Percentiles rank a stretch among this genome's conserved stretches.
Conservation (phyloP, 495 filamentous ascomycete genomes). For the Geoglossum glabrum region DNA sequence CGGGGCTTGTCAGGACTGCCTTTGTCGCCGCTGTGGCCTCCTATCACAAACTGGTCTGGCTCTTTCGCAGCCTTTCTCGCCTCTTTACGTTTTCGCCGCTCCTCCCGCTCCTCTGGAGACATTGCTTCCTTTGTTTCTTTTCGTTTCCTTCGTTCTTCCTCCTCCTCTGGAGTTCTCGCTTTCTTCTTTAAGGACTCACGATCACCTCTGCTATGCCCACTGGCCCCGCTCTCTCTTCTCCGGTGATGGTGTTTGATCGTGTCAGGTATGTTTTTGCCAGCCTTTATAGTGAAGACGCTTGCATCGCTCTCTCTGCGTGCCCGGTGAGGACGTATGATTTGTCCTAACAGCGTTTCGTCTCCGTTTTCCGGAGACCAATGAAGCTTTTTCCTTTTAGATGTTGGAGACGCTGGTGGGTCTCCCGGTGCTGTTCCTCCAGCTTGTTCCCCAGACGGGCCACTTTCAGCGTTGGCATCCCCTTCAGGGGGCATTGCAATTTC, state of each 20-base stretch:
- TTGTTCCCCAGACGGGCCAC: neutral
- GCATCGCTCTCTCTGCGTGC: constrained; percentile 1
- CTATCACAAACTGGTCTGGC: neutral
- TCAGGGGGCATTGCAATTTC: neutral
- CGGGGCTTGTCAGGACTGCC: neutral
- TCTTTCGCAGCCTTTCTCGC: neutral
- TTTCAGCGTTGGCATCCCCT: neutral
- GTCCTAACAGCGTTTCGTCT: neutral
- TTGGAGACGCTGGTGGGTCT: neutral
- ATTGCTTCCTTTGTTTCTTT: neutral
- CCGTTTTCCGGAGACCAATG: neutral
- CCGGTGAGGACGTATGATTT: neutral
- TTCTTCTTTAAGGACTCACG: neutral
- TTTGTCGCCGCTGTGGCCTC: neutral
- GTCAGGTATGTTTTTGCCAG: neutral
- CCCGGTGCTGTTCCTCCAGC: neutral
- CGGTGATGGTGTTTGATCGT: neutral
- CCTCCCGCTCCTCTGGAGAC: neutral
- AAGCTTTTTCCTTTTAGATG: neutral
- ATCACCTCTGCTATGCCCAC: neutral
- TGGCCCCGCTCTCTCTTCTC: constrained; percentile 1
- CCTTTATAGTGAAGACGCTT: neutral
- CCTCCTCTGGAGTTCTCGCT: neutral
- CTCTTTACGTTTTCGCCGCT: neutral
- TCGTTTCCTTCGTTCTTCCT: neutral